phyloP scores from a whole-genome alignment of 2,329 filamentous ascomycete species.

The Fusarium virguliforme region DNA sequence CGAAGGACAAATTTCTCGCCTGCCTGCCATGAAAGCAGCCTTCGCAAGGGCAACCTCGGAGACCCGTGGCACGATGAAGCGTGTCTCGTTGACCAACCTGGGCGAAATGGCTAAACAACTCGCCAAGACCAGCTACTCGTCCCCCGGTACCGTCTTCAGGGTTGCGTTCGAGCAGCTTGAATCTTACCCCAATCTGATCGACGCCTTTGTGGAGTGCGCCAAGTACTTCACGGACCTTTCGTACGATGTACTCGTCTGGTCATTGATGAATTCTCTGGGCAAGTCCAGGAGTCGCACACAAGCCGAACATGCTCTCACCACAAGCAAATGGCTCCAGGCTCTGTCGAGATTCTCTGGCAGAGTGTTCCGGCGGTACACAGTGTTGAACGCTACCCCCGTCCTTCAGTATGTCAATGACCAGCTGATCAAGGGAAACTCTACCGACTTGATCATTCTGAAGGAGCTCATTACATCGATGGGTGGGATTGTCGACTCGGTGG shows the following conservation, averaged over 20 bases:
- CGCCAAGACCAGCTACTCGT: slow-evolving; percentile 92
- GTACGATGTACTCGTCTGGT: slow-evolving; percentile 95
- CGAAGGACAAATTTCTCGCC: slow-evolving; percentile 81
- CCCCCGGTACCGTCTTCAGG: slow-evolving; percentile 91
- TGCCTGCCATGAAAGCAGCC: slow-evolving; percentile 83
- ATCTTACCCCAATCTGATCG: slow-evolving; percentile 93
- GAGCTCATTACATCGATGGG: slow-evolving; percentile 95
- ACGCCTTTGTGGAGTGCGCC: slow-evolving; percentile 94
- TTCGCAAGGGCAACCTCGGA: slow-evolving; percentile 84
- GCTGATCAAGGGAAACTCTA: slow-evolving; percentile 85
- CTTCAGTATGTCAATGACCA: slow-evolving; percentile 92
- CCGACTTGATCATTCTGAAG: slow-evolving; percentile 91
- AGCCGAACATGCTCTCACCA: slow-evolving; percentile 77
- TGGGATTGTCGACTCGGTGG: slow-evolving; percentile 87
- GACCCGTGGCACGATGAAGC: slow-evolving; percentile 89
- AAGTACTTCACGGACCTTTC: slow-evolving; percentile 94
- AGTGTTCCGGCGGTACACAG: slow-evolving; percentile 87
- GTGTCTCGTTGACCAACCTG: slow-evolving; percentile 89
- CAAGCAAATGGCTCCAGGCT: slow-evolving; percentile 92
- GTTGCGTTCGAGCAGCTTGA: slow-evolving; percentile 93
- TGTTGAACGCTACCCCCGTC: slow-evolving; percentile 87
- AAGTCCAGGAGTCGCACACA: slow-evolving; percentile 76
- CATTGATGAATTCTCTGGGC: slow-evolving; percentile 82
- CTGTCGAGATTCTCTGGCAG: slow-evolving; percentile 92
- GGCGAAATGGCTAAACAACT: slow-evolving; percentile 88